phyloP scores from a whole-genome alignment of 208 protist genomes.

The Leishmania lainsoni region DNA sequence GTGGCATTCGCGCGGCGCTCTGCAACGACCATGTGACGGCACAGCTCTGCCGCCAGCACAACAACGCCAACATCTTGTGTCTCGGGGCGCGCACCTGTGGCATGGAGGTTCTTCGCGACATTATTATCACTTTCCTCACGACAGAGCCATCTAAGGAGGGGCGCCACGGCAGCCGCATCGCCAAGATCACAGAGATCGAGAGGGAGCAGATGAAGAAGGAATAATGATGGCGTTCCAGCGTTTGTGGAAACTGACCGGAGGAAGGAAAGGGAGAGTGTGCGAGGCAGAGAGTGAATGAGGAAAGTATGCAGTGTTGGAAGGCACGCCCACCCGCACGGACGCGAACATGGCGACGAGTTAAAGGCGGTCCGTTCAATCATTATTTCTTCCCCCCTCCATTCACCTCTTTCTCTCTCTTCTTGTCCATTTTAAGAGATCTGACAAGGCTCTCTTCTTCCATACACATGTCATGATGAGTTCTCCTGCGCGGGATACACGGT shows the following conservation, averaged over 20 bases:
- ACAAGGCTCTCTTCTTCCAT: no score
- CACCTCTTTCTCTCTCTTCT: not conserved
- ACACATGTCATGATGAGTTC: not conserved
- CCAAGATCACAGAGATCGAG: conserved; percentile 61
- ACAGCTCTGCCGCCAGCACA: conserved; percentile 85
- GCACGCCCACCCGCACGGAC: no score
- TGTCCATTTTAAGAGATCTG: no score
- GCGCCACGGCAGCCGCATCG: conserved; percentile 69
- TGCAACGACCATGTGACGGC: conserved; percentile 94
- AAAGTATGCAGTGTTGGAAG: not conserved
- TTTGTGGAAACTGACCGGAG: not conserved
- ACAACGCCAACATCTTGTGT: conserved; percentile 94
- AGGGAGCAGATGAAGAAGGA: conserved; percentile 8
- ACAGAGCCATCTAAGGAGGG: conserved; percentile 83
- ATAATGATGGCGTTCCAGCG: not conserved
- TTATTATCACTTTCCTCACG: conserved; percentile 85
- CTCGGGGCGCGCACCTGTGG: conserved; percentile 86
- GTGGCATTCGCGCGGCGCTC: conserved; percentile 92
- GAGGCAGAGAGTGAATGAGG: not conserved
- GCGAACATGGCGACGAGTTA: not conserved
- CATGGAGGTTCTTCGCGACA: conserved; percentile 83
- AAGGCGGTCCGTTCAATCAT: not conserved
- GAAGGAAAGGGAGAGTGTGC: not conserved
- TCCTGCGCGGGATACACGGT: not conserved
- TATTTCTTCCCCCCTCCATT: not conserved